Percentiles rank a stretch among this genome's conserved stretches.
phyloP scores from a whole-genome alignment of 495 filamentous ascomycete species.

The Parmelia sp. region DNA sequence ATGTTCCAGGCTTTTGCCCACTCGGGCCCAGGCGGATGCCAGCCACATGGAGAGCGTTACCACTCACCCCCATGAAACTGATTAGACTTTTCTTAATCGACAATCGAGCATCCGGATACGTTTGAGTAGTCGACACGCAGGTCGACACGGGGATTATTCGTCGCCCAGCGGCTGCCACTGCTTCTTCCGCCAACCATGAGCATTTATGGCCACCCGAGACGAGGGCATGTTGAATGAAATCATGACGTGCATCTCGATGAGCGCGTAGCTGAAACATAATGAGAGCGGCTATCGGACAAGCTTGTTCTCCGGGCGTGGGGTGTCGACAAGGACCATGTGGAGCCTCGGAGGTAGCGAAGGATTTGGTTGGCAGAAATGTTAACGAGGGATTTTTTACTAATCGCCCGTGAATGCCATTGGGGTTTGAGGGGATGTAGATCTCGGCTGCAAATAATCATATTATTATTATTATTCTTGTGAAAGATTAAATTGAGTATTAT shows the following conservation, averaged over 20 bases:
- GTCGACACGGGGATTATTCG: no score
- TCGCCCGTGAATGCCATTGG: no score
- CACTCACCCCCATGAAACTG: no score
- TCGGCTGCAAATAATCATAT: background rate
- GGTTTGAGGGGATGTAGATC: no score
- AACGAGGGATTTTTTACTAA: background rate
- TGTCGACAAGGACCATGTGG: no score
- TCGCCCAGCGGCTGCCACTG: background rate
- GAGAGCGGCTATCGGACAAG: constrained; percentile 5
- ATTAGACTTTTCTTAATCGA: no score
- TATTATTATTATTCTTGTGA: background rate
- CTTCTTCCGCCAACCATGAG: background rate
- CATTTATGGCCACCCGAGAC: background rate
- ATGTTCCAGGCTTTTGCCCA: constrained; percentile 2
- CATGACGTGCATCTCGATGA: background rate
- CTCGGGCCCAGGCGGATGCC: background rate
- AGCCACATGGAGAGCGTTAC: background rate
- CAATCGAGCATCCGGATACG: no score
- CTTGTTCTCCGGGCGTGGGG: background rate
- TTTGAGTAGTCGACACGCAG: no score
- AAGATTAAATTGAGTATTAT: background rate
- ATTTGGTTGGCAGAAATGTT: background rate
- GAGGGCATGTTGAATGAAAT: background rate
- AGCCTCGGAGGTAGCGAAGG: background rate
- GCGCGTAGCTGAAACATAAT: constrained; percentile 2